Base-by-base conservation (phyloP, 2,329 filamentous ascomycete genomes). In the Pestalotiopsis fici region DNA sequence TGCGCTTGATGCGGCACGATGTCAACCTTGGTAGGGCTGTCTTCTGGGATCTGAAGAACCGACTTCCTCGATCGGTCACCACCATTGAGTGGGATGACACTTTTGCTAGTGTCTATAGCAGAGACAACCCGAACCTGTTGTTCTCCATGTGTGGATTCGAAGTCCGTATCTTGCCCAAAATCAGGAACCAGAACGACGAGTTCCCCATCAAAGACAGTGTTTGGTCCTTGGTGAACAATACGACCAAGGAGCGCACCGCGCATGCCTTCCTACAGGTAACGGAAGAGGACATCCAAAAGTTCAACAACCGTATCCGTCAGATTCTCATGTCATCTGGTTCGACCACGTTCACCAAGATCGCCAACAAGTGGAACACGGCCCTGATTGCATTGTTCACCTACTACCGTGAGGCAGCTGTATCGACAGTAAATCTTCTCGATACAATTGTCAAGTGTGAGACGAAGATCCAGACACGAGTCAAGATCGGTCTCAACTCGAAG, bases 311-410 rank as follows among this genome's bases (percentile, higher is more conserved):
- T 55, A 99, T 99, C 76, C 90, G 96, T 68, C 96, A 99, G 77
- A 99, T 99, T 77, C 86, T 99, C 66, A 99, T 99, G 96, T 98
- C 95, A 12, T 98, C 96, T 67, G 97, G 96, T n/a, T 97, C 94
- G 4, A 99, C 96, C 0, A 99, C 96, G 0, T 99, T 99, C 82
- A 99, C 96, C 59, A 99, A 99, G 87, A 99, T 99, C 76, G 96
- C 97, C 59, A 99, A 99, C 83, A 99, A 99, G 83, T 99, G 97
- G 96, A 99, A 99, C 81, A 99, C 96, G 0, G 96, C 94, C 1
- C 82, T 99, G 72, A 99, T 99, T 75, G 95, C 96, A 0, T 87
- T 99, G 28, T 99, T 99, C 82, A 98, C 96, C 0, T 99, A 99
- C 81, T 99, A 99, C 78, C 93, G 96, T 78, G 96, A 99, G 78